Percentiles rank a stretch among this genome's conserved stretches.
Evolutionary conservation across 2,329 filamentous ascomycete species (phyloP).

Genomic region (Blumeria graminis): DNA sequence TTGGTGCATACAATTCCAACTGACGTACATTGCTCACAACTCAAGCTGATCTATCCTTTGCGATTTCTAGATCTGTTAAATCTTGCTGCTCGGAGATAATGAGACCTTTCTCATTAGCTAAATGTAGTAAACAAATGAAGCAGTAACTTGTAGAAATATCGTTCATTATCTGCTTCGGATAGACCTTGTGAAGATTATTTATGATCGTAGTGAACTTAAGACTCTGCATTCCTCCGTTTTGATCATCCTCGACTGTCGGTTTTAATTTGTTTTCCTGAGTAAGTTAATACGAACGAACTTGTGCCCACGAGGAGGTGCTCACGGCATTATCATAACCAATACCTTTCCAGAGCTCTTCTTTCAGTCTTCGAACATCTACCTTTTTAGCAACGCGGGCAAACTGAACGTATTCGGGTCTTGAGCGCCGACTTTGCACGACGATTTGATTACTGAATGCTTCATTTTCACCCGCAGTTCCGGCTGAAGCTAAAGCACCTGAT

Average conservation of each 20-base stretch:
- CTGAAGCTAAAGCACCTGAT: too few species aligned
- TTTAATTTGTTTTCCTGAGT: not conserved
- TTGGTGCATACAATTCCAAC: too few species aligned
- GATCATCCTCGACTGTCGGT: not conserved
- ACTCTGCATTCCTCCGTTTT: slow-evolving; percentile 9
- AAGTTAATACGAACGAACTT: not conserved
- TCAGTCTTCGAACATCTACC: slow-evolving; percentile 42
- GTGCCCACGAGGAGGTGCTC: not conserved
- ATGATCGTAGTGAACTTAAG: slow-evolving; percentile 83
- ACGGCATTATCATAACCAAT: slow-evolving; percentile 27
- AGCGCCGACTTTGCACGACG: slow-evolving; percentile 36
- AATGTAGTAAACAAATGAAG: slow-evolving; percentile 61
- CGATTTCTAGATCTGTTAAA: slow-evolving; percentile 33
- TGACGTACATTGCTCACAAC: too few species aligned
- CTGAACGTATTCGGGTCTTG: slow-evolving; percentile 44
- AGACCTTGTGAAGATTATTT: slow-evolving; percentile 67
- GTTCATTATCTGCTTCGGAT: slow-evolving; percentile 62
- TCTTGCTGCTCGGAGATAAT: slow-evolving; percentile 28
- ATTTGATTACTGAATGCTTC: slow-evolving; percentile 38
- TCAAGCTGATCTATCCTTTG: slow-evolving; percentile 25
- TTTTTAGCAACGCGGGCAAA: slow-evolving; percentile 48
- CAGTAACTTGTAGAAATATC: slow-evolving; percentile 88
- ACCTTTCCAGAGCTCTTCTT: slow-evolving; percentile 47
- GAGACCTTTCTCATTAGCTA: slow-evolving; percentile 55
- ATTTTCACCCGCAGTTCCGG: slow-evolving; percentile 9